Evolutionary conservation across 1,139 yeast genomes (phyloP).

Genomic region (Zygosaccharomyces sapae): DNA sequence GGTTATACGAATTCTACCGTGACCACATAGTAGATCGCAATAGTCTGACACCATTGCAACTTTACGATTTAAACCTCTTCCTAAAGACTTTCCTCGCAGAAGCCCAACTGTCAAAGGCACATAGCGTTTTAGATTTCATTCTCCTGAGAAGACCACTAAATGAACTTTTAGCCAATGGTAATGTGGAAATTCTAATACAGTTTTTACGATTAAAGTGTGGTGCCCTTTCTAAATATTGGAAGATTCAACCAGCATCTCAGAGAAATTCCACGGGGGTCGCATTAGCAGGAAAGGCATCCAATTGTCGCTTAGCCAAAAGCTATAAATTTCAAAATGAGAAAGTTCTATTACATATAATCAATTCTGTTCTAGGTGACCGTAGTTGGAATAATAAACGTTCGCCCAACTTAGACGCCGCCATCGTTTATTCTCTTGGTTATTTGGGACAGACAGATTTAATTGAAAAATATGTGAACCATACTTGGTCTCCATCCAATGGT

Average conservation of each 20-base stretch:
- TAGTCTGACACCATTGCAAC: constrained; percentile 14
- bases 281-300: constrained; percentile 10
- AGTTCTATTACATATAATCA: constrained; percentile 17
- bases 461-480: constrained; percentile 17
- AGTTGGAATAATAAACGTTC: constrained; percentile 16
- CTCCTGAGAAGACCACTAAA: constrained; percentile 15
- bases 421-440: constrained; percentile 28
- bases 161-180: constrained; percentile 17
- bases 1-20: constrained; percentile 18
- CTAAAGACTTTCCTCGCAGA: constrained; percentile 22
- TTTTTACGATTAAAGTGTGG: constrained; percentile 29
- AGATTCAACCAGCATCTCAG: constrained; percentile 1
- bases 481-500: constrained; percentile 17
- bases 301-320: constrained; percentile 9
- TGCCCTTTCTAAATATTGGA: constrained; percentile 24
- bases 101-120: constrained; percentile 28
- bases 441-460: constrained; percentile 20
- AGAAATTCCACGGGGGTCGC: constrained; percentile 2
- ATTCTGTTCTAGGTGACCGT: constrained; percentile 12
- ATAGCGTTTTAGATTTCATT: constrained; percentile 22
- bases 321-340: constrained; percentile 21
- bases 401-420: constrained; percentile 17
- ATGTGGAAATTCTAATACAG: constrained; percentile 21
- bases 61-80: constrained; percentile 28
- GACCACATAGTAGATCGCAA: constrained; percentile 8